Conservation (phyloP, 1,284 basidiomycete genomes). For the Apiotrichum brassicae region DNA sequence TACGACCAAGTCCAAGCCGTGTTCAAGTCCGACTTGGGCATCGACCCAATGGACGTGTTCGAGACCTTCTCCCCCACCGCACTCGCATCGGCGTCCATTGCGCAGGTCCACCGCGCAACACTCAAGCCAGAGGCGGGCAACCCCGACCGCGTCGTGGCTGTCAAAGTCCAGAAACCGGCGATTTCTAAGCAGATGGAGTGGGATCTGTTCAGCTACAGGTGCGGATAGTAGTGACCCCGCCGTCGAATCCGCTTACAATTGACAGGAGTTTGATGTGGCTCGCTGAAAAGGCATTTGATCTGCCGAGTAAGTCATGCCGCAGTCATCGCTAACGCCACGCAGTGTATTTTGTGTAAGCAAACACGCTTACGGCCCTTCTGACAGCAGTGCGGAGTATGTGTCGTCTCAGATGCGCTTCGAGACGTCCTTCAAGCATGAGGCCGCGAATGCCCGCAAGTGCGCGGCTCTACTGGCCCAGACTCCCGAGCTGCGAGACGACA, state of each 20-base stretch:
- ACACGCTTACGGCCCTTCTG: neutral
- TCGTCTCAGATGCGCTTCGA: constrained; percentile 72
- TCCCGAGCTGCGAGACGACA: constrained; percentile 60
- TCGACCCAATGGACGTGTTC: constrained; percentile 66
- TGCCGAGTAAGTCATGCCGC: constrained; percentile 36
- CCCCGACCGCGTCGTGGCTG: constrained; percentile 57
- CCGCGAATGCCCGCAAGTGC: constrained; percentile 43
- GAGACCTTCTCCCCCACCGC: constrained; percentile 66
- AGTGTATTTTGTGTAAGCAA: constrained; percentile 45
- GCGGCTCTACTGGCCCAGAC: constrained; percentile 42
- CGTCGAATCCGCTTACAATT: too few relatives aligned
- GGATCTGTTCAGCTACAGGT: constrained; percentile 56
- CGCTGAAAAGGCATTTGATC: constrained; percentile 41
- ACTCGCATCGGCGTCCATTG: constrained; percentile 77
- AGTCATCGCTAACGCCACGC: neutral
- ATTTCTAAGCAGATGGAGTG: constrained; percentile 77
- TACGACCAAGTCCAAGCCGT: constrained; percentile 63
- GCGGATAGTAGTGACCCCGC: neutral
- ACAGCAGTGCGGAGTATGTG: constrained; percentile 59
- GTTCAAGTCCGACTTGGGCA: constrained; percentile 62
- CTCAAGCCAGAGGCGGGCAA: constrained; percentile 44
- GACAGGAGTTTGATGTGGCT: constrained; percentile 42
- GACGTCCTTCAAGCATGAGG: constrained; percentile 69
- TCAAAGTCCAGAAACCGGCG: constrained; percentile 86
- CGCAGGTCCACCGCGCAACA: constrained; percentile 77